phyloP scores from a whole-genome alignment of 257 asterid genomes.

The Primulina tabacum region DNA sequence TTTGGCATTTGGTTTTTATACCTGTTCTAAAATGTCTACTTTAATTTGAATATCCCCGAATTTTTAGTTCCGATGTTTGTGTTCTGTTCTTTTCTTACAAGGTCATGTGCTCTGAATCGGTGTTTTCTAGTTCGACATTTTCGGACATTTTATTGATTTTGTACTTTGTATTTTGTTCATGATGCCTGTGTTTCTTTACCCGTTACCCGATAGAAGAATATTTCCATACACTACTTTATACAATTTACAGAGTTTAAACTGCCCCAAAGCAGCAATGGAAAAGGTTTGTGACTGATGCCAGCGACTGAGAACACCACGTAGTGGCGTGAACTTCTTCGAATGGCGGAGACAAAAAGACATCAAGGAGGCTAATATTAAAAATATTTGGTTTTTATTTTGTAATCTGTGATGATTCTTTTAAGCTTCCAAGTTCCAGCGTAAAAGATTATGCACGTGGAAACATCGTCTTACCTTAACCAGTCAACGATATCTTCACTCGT shows the following conservation, averaged over 20 bases:
- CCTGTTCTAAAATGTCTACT: not conserved
- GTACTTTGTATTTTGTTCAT: not conserved
- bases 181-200: not conserved
- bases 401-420: too few species aligned
- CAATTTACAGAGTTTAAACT: too few species aligned
- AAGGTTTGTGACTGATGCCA: not conserved
- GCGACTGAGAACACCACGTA: not conserved
- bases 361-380: too few species aligned
- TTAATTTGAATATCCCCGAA: not conserved
- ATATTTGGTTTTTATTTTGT: too few species aligned
- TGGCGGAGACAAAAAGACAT: too few species aligned
- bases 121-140: not conserved
- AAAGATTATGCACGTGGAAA: too few species aligned
- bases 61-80: not conserved
- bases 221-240: not conserved
- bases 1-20: not conserved
- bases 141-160: too few species aligned
- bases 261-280: not conserved
- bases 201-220: not conserved
- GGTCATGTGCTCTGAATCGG: conserved; percentile 16
- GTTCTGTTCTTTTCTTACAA: conserved; percentile 16
- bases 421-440: too few species aligned
- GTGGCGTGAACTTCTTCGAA: not conserved
- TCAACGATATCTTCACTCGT: not conserved
- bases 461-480: too few species aligned